Base-by-base conservation (phyloP, 2,329 filamentous ascomycete genomes). In the Rugonectria rugulosa region DNA sequence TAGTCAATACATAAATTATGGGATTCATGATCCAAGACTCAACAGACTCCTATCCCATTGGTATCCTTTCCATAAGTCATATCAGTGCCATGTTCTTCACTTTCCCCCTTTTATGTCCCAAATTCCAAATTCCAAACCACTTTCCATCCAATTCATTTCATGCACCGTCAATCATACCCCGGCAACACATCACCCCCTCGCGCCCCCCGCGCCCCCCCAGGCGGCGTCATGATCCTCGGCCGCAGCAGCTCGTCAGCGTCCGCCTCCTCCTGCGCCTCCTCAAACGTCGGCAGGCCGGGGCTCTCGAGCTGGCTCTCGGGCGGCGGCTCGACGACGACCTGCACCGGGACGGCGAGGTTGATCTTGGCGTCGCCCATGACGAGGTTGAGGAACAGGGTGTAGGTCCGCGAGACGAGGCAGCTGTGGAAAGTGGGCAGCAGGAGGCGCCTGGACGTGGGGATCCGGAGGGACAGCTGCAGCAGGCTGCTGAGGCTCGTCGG, bases 371-470 rank as follows among this genome's bases (percentile, higher is more conserved):
- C 38, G 3, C 47, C 47, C 9, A 51, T 10, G 3, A 14, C 24
- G 17, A 51, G 38, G 17, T 23, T 29, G 6, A 51, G 23, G 6
- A 36, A 40, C 15, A 56, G 12, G 9, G 34, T 46, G 21, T 56
- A 56, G 1, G 53, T 56, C 3, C 53, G 34, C n/a, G 53, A 56
- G 14, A 46, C 29, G 4, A 56, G 32, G 17, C 53, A 56, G 14
- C 40, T 20, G 17, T 56, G 53, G 15, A 56, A 56, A 2, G 53
- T 56, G 7, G 53, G 53, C 10, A 56, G 41, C 1, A 45, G 41
- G n/a, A 56, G 19, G 3, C 40, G 34, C 15, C 19, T 40, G 7
- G 19, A 20, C 10, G 40, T 50, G 6, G 51, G 51, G 10, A 53
- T 21, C 7, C 21, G 41, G 15, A 51, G 14, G 2, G 47, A 51